Evolutionary conservation across 495 filamentous ascomycete species (phyloP), one percentile per base, ranked within the genome.

Genomic region (Trichocladium antarcticum): DNA sequence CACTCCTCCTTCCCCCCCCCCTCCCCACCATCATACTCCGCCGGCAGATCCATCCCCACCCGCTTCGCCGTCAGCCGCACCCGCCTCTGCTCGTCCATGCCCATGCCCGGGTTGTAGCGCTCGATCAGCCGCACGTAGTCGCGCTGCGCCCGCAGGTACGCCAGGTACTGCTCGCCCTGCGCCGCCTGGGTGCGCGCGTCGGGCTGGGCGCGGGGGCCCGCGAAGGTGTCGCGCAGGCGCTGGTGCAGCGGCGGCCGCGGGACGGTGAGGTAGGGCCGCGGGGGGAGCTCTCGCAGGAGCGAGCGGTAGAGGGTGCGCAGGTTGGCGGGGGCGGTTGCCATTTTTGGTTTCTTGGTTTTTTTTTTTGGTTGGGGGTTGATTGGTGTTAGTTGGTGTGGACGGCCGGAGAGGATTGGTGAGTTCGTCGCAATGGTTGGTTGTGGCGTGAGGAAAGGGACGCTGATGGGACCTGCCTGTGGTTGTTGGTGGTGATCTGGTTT

Each of bases 71-170:
- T 85, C 72, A 95, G 68, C 48, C 85, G 60, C 35, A 95, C 80
- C 53, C 80, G 72, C 70, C 93, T 88, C 67, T 93, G 87, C 66
- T 92, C 82, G 56, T 82, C 79, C 79, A 90, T 80, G 39, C 68
- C 69, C 79, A 89, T 83, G 6, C 87, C 86, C 6, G 89, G 89
- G 62, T 97, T 98, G 67, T 97, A 98, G 57, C 87, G 74, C 62
- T 95, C 90, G 20, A 97, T 51, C 31, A 96, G 65, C 35, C 76
- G 79, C 6, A 76, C 74, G 58, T 97, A 95, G 64, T 76, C 76
- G 15, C 89, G 71, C 67, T 98, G 92, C 31, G 90, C 85, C 43
- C 77, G 76, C 3, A 87, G 72, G 62, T 94, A 97, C 46, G 80
- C 76, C 24, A 87, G 66, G 49, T 85, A 75, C 66, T 98, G 87